A percentile compares a stretch with the other conserved stretches of the same genome.
Evolutionary conservation across 2,329 filamentous ascomycete species (phyloP).

Genomic region (Arthrobotrys megalospora): DNA sequence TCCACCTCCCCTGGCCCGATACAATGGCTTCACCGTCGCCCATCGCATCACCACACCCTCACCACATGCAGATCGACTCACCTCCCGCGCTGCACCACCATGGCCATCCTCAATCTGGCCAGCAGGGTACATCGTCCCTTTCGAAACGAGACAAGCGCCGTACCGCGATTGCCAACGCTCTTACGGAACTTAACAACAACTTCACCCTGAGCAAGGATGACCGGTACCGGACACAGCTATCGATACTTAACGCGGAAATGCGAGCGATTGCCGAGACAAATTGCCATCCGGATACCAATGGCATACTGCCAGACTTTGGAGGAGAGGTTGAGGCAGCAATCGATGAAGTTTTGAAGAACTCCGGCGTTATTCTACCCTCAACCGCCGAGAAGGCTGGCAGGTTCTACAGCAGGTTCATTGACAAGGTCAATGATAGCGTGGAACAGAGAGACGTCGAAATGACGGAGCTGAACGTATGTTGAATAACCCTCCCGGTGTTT

Average conservation of each 20-base stretch:
- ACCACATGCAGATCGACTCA: conserved; percentile 60
- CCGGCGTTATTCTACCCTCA: conserved; percentile 43
- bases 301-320: conserved; percentile 58
- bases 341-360: conserved; percentile 55
- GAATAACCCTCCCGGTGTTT: neutral
- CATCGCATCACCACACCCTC: conserved; percentile 51
- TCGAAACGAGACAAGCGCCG: conserved; percentile 60
- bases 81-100: conserved; percentile 49
- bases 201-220: conserved; percentile 57
- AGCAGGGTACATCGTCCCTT: conserved; percentile 41
- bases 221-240: conserved; percentile 57
- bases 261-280: conserved; percentile 58
- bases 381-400: conserved; percentile 51
- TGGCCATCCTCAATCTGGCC: conserved; percentile 37
- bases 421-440: conserved; percentile 51
- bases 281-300: conserved; percentile 56
- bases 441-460: conserved; percentile 57
- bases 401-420: conserved; percentile 57
- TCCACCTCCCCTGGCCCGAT: conserved; percentile 30
- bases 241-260: conserved; percentile 59
- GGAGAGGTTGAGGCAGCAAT: conserved; percentile 57
- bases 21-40: conserved; percentile 59
- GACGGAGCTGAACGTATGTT: conserved; percentile 53
- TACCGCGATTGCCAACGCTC: conserved; percentile 52
- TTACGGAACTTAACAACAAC: conserved; percentile 50